phyloP scores from a whole-genome alignment of 192 early-diverging fungal species.

The Entomortierella parvispora region DNA sequence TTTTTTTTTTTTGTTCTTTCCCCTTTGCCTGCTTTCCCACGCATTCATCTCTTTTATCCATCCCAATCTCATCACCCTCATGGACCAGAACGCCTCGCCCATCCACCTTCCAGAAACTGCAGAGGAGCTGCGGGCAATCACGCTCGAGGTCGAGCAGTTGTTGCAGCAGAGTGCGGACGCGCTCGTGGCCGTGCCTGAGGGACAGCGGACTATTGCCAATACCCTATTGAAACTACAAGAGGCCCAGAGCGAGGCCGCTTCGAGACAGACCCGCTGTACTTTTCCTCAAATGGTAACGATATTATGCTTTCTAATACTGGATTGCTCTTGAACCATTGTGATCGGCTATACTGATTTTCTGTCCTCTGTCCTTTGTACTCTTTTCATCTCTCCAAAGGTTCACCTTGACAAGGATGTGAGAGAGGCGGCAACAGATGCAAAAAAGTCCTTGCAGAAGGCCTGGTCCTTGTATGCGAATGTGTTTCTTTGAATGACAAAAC shows the following conservation, averaged over 20 bases:
- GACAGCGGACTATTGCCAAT: constrained; percentile 18
- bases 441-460: constrained; percentile 70
- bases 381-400: constrained; percentile 26
- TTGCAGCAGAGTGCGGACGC: constrained; percentile 16
- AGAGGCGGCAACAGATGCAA: constrained; percentile 73
- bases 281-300: constrained; percentile 40
- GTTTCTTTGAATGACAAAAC: background rate
- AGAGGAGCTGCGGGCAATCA: constrained; percentile 14
- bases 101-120: constrained; percentile 26
- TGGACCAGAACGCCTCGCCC: constrained; percentile 12
- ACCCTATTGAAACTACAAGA: constrained; percentile 34
- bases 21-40: no score
- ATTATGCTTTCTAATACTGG: background rate
- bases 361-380: no score
- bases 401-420: constrained; percentile 66
- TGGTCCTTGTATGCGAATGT: constrained; percentile 72
- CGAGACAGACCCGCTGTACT: constrained; percentile 37
- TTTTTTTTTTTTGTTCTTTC: no score
- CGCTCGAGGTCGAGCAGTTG: background rate
- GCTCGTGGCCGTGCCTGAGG: constrained; percentile 14
- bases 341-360: no score
- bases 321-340: no score
- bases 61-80: background rate
- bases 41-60: background rate
- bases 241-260: constrained; percentile 31